A percentile compares a stretch with the other conserved stretches of the same genome.
These are phyloP conservation scores for Paecilomyces dactylethromorphus DNA, from an alignment of 2,329 filamentous ascomycete genomes.

Conservation along the genomic window DNA sequence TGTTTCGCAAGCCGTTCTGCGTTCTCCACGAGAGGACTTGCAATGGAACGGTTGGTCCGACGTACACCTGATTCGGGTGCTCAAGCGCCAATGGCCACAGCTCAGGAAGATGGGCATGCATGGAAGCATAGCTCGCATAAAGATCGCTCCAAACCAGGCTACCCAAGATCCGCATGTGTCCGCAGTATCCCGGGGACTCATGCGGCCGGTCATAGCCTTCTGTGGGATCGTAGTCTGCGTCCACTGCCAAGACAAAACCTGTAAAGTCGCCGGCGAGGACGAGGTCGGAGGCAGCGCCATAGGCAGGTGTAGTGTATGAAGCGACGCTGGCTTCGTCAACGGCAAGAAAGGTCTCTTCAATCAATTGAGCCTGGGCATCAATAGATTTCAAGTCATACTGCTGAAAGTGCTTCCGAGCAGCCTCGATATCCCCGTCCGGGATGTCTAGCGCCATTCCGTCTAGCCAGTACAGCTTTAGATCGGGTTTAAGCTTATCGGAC, in stretches of 20 bases:
- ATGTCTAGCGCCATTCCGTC: constrained; percentile 16
- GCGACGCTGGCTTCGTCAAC: not conserved
- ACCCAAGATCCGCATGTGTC: constrained; percentile 21
- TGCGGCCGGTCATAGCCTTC: constrained; percentile 8
- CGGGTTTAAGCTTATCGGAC: constrained; percentile 9
- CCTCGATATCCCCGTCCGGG: constrained; percentile 8
- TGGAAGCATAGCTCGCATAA: constrained; percentile 11
- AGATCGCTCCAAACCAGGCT: constrained; percentile 24
- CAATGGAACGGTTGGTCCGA: constrained; percentile 13
- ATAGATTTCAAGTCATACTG: not conserved
- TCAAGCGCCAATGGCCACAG: constrained; percentile 22
- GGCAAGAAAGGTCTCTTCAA: not conserved
- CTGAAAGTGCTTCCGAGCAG: constrained; percentile 5
- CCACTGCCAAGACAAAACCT: no score
- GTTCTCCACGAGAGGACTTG: not conserved
- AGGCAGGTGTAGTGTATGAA: not conserved
- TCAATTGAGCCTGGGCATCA: not conserved
- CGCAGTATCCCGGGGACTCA: constrained; percentile 14
- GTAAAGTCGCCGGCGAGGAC: constrained; percentile 16
- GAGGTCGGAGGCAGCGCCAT: constrained; percentile 5
- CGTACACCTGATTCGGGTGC: constrained; percentile 21
- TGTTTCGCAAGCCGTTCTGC: no score
- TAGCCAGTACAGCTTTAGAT: constrained; percentile 18
- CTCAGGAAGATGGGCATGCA: constrained; percentile 11
- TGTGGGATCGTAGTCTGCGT: constrained; percentile 11